These are phyloP conservation scores for Epichloe brachyelytri DNA, from an alignment of 2,329 filamentous ascomycete species.

Conservation along the genomic window DNA sequence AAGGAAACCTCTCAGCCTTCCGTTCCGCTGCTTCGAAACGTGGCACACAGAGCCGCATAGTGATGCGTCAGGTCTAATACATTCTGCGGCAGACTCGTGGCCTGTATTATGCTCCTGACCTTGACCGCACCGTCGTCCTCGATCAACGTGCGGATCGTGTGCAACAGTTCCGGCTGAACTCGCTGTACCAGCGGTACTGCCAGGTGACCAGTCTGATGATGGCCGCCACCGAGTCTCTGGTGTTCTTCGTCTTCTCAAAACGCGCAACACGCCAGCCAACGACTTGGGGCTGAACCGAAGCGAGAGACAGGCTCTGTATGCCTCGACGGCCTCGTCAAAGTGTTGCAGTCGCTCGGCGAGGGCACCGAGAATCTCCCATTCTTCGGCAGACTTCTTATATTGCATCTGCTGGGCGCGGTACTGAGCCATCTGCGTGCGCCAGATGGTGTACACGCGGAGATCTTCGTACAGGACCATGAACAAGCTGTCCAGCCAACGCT, in stretches of 20 bases:
- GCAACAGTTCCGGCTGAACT: constrained; percentile 88
- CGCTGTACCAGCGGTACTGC: constrained; percentile 99
- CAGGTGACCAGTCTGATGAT: constrained; percentile 87
- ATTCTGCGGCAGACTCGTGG: constrained; percentile 82
- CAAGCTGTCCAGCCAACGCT: constrained; percentile 94
- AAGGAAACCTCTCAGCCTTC: constrained; percentile 45
- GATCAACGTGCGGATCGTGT: constrained; percentile 80
- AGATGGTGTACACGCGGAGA: constrained; percentile 95
- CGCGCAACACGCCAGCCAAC: constrained; percentile 68
- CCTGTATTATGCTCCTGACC: constrained; percentile 91
- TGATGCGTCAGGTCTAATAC: constrained; percentile 92
- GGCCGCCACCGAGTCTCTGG: constrained; percentile 68
- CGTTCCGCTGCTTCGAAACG: constrained; percentile 87
- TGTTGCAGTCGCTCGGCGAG: constrained; percentile 89
- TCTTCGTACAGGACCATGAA: constrained; percentile 99
- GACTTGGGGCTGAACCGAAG: constrained; percentile 91
- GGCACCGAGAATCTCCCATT: constrained; percentile 95
- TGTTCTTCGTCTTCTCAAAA: constrained; percentile 71
- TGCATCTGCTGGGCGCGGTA: constrained; percentile 86
- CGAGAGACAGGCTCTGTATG: constrained; percentile 75
- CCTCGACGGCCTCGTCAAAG: constrained; percentile 80
- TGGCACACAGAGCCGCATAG: constrained; percentile 87
- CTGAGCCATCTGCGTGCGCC: constrained; percentile 95
- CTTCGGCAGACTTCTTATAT: constrained; percentile 92
- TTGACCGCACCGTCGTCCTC: constrained; percentile 97